A percentile compares a stretch with the other conserved stretches of the same genome.
phyloP scores from a whole-genome alignment of 1,284 basidiomycete species.

The Macrocystidia cucumis region DNA sequence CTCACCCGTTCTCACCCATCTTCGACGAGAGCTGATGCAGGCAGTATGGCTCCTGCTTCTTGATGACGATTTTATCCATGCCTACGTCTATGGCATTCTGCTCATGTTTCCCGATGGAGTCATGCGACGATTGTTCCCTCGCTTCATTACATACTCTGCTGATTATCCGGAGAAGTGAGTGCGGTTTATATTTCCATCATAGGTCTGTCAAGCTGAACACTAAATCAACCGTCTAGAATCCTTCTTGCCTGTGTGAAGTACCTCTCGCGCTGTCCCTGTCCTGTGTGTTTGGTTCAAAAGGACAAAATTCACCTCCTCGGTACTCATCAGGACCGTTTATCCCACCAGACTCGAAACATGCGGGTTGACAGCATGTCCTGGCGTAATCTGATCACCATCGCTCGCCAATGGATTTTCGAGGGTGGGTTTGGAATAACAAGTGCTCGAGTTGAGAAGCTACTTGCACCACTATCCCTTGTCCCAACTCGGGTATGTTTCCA shows the following conservation, averaged over 20 bases:
- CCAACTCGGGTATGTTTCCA: constrained; percentile 5
- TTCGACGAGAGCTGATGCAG: constrained; percentile 13
- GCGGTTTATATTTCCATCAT: background rate
- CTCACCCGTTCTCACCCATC: constrained; percentile 9
- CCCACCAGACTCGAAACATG: too few species aligned
- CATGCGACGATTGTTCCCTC: constrained; percentile 5
- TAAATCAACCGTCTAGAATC: constrained; percentile 1
- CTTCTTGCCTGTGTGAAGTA: constrained; percentile 1
- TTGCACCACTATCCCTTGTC: constrained; percentile 6
- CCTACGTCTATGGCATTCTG: constrained; percentile 13
- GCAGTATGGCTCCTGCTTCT: constrained; percentile 13
- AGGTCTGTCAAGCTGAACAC: background rate
- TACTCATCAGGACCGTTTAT: too few species aligned
- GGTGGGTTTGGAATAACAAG: constrained; percentile 5
- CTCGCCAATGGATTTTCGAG: constrained; percentile 5
- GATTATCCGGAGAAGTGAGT: constrained; percentile 7
- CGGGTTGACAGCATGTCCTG: too few species aligned
- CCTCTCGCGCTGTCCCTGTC: background rate
- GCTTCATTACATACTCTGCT: constrained; percentile 5
- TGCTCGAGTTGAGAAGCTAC: constrained; percentile 3
- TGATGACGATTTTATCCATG: constrained; percentile 14
- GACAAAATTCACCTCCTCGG: too few species aligned
- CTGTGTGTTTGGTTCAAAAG: background rate
- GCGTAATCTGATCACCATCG: background rate
- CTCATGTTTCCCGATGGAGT: constrained; percentile 9